phyloP scores from a whole-genome alignment of 2,329 filamentous ascomycete species.

The Tolypocladium capitatum region DNA sequence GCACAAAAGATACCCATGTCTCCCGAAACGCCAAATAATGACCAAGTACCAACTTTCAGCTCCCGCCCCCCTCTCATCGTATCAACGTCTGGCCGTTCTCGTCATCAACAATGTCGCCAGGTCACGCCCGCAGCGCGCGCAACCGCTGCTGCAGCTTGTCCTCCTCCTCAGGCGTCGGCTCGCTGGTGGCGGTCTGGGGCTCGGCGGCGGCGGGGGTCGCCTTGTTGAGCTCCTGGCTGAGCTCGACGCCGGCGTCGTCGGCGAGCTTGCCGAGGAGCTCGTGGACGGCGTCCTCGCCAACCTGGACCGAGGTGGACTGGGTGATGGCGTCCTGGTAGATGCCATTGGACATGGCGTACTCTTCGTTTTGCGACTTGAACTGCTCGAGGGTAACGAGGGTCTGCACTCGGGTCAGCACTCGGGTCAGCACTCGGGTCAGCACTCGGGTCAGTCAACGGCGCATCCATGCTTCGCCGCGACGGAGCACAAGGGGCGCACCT shows the following conservation, averaged over 20 bases:
- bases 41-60: background rate
- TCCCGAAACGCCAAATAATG: slow-evolving; percentile 6
- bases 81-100: background rate
- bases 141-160: slow-evolving; percentile 55
- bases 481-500: slow-evolving; percentile 18
- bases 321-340: slow-evolving; percentile 81
- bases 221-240: slow-evolving; percentile 58
- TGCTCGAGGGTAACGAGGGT: slow-evolving; percentile 48
- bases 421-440: slow-evolving; percentile 30
- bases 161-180: slow-evolving; percentile 66
- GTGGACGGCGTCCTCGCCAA: slow-evolving; percentile 76
- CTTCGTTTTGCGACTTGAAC: slow-evolving; percentile 49
- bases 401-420: slow-evolving; percentile 10
- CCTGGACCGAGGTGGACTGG: slow-evolving; percentile 57
- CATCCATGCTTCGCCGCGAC: too few species aligned
- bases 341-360: slow-evolving; percentile 50
- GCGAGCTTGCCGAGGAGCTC: slow-evolving; percentile 73
- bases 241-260: slow-evolving; percentile 75
- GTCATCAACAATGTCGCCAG: slow-evolving; percentile 1
- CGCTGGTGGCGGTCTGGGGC: slow-evolving; percentile 43
- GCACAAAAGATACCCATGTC: background rate
- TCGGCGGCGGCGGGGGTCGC: slow-evolving; percentile 44
- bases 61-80: slow-evolving; percentile 2
- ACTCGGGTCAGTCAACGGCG: background rate
- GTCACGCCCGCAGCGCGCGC: slow-evolving; percentile 38